A percentile compares a stretch with the other conserved stretches of the same genome.
phyloP scores from a whole-genome alignment of 177 flowering plant genomes.

The Vitis hybrid region DNA sequence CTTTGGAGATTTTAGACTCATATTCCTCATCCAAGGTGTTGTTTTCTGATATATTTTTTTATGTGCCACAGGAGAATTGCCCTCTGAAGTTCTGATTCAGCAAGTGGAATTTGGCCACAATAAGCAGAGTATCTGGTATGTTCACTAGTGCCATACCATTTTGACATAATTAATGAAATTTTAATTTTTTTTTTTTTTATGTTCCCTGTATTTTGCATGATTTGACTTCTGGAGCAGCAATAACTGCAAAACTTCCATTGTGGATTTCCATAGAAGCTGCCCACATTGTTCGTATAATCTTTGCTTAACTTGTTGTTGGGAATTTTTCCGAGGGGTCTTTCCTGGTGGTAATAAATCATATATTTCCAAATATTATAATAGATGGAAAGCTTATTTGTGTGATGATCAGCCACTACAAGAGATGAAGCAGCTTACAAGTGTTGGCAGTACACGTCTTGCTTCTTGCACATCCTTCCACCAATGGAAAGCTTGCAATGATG shows the following conservation, averaged over 20 bases:
- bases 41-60: constrained; percentile 14
- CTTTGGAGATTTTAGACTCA: background rate
- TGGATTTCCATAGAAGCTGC: constrained; percentile 76
- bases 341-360: constrained; percentile 20
- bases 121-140: constrained; percentile 55
- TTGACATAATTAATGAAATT: background rate
- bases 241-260: constrained; percentile 55
- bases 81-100: constrained; percentile 36
- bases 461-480: constrained; percentile 21
- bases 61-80: constrained; percentile 37
- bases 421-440: constrained; percentile 11
- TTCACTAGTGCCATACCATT: constrained; percentile 7
- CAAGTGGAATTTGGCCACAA: constrained; percentile 34
- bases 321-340: constrained; percentile 34
- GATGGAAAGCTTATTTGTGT: constrained; percentile 24
- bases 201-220: constrained; percentile 12
- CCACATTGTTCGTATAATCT: constrained; percentile 62
- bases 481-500: constrained; percentile 29
- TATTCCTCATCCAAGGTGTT: background rate
- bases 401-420: constrained; percentile 15
- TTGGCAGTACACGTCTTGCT: constrained; percentile 3
- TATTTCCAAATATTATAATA: constrained; percentile 15
- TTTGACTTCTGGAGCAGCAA: constrained; percentile 43
- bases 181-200: background rate
- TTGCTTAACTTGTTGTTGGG: constrained; percentile 72